Evolutionary conservation across 192 early-diverging fungal genomes (phyloP), one percentile per base, ranked within the genome.

Genomic region (Paraglomus brasilianum): DNA sequence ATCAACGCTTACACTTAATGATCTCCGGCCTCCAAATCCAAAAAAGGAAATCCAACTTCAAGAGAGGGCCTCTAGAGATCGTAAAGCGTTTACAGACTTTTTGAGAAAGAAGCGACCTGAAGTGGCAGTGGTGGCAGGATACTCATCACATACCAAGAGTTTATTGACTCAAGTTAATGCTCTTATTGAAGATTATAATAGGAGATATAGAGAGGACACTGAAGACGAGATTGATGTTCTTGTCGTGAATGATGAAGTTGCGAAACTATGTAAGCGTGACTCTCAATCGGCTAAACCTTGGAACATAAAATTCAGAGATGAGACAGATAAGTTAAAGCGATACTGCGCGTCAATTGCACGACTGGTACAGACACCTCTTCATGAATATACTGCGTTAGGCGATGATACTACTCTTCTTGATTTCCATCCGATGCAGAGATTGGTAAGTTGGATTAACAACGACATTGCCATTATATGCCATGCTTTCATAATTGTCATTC

Each of bases 311-410:
- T 79, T 84, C 6, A 91, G 80, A n/a, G 71, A 74, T 0, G 83
- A 81, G 6, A 89, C 94, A 73, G 90, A 92, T 65, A 80, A 80
- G 14, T 75, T 92, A 43, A 89, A 92, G 66, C 85, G 94, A 15
- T 97, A 99, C 77, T 94, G 92, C 61, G 87, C 97, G 24, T 82
- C 86, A 4, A 82, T 98, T 38, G 95, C 86, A 0, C 85, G 95
- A 41, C 77, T 83, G n/a, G 75, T 93, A 14, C 95, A 96, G 79
- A 91, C 93, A 70, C 89, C 97, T 4, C 79, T 88, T 13, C 70
- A 75, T 24, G 95, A 90, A 72, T 95, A 93, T 70, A 91, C 91
- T 13, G 84, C 87, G 21, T 78, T 99, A 36, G 88, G 88, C 43
- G 61, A 75, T 8, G 82, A 84, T 40, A 66, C 50, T 36, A 15